phyloP scores from a whole-genome alignment of 2,329 filamentous ascomycete species.

The Fusarium sp. region DNA sequence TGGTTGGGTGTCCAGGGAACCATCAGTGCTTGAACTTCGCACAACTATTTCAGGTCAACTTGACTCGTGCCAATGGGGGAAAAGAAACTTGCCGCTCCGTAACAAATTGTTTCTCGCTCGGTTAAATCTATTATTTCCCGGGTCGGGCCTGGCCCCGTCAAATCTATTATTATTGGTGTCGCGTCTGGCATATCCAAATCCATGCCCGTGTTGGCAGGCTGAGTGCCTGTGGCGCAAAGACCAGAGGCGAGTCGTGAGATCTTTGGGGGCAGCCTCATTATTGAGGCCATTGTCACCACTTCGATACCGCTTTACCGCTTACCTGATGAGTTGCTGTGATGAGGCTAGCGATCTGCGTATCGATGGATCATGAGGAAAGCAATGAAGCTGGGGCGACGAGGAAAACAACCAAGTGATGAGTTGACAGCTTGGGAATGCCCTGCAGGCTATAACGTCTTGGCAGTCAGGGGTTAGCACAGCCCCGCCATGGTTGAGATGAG shows the following conservation, averaged over 20 bases:
- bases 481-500: neutral
- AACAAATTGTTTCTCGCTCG: neutral
- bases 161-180: too few species aligned
- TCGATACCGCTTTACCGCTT: conserved; percentile 8
- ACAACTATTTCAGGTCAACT: neutral
- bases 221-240: rapidly evolving
- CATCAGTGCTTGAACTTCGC: neutral
- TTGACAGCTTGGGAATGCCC: neutral
- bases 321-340: neutral
- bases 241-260: neutral
- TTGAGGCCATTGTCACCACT: rapidly evolving
- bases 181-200: neutral
- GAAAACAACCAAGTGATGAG: neutral
- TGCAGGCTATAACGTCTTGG: neutral
- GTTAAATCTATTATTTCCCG: too few species aligned
- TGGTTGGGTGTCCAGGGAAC: neutral
- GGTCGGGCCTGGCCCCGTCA: too few species aligned
- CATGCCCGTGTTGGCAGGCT: neutral
- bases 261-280: rapidly evolving
- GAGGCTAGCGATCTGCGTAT: neutral
- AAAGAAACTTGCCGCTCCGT: neutral
- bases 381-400: neutral
- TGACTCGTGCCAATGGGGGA: too few species aligned
- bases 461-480: neutral
- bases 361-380: too few species aligned